Percentiles rank a stretch among this genome's conserved stretches.
phyloP scores from a whole-genome alignment of 2,329 filamentous ascomycete genomes.

The Monosporascus sp. region DNA sequence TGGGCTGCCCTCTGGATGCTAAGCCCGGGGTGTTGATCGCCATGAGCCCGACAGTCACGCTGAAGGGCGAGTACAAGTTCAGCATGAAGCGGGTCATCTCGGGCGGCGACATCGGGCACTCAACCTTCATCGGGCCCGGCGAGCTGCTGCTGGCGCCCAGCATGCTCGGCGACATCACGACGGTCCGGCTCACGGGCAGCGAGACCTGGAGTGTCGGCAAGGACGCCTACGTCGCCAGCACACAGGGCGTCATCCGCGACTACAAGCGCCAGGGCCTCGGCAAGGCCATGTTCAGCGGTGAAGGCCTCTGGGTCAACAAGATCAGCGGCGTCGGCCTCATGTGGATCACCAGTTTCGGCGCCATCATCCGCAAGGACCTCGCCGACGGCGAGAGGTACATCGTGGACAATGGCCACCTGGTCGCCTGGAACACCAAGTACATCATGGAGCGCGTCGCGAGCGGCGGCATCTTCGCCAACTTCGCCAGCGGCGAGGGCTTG shows the following conservation, averaged over 20 bases:
- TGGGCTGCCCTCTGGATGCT: constrained; percentile 75
- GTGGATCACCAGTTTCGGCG: constrained; percentile 91
- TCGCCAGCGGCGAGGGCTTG: constrained; percentile 78
- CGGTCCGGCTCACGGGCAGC: constrained; percentile 65
- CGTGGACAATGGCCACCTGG: constrained; percentile 86
- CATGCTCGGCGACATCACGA: constrained; percentile 79
- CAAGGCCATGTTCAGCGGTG: constrained; percentile 91
- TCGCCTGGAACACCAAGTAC: constrained; percentile 97
- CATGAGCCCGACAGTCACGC: constrained; percentile 83
- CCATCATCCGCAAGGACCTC: constrained; percentile 87
- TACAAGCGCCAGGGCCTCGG: constrained; percentile 80
- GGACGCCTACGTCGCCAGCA: constrained; percentile 80
- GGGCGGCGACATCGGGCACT: constrained; percentile 72
- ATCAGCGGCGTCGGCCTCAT: constrained; percentile 74
- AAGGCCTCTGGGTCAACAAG: constrained; percentile 87
- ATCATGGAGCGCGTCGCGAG: constrained; percentile 83
- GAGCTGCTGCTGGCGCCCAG: constrained; percentile 81
- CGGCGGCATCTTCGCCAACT: constrained; percentile 85
- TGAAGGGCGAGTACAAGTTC: constrained; percentile 81
- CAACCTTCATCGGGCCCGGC: constrained; percentile 81
- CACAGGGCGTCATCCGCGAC: constrained; percentile 81
- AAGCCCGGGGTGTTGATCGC: constrained; percentile 90
- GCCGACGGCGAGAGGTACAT: constrained; percentile 77
- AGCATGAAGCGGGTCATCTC: constrained; percentile 85
- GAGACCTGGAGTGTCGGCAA: constrained; percentile 81